phyloP scores from a whole-genome alignment of 768 basidiomycete species.

The Rhodotorula paludigena region DNA sequence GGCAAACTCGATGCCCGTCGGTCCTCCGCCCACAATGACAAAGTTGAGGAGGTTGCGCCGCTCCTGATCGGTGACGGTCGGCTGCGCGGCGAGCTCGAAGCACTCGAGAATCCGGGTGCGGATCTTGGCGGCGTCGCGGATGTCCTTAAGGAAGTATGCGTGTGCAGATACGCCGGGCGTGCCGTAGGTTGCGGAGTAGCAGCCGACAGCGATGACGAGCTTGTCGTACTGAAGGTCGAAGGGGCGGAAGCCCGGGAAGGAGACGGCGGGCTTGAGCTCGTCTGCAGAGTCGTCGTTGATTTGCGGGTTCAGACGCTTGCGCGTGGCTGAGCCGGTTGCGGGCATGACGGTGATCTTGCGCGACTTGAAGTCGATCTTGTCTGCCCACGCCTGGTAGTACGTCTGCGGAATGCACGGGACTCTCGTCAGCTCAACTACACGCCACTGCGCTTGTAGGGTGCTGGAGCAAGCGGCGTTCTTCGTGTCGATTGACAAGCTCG shows the following conservation, averaged over 20 bases:
- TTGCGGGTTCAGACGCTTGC: background rate
- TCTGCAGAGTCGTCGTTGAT: background rate
- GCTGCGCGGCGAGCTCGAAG: constrained; percentile 82
- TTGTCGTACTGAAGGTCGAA: constrained; percentile 71
- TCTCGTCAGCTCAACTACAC: too few relatives aligned
- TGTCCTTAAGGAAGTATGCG: constrained; percentile 48
- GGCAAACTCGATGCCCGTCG: constrained; percentile 52
- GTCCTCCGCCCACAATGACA: constrained; percentile 69
- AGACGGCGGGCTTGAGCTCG: background rate
- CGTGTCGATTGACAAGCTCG: too few relatives aligned
- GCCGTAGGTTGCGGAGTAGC: constrained; percentile 65
- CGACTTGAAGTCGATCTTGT: constrained; percentile 42
- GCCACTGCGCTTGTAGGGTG: too few relatives aligned
- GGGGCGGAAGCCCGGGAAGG: constrained; percentile 39
- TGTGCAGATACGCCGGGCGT: constrained; percentile 51
- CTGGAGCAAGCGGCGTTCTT: too few relatives aligned
- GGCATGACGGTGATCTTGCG: constrained; percentile 35
- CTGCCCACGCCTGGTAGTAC: constrained; percentile 45
- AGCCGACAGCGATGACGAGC: constrained; percentile 76
- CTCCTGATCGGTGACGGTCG: constrained; percentile 67
- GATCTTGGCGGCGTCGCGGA: constrained; percentile 35
- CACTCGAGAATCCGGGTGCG: constrained; percentile 49
- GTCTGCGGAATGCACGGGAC: background rate
- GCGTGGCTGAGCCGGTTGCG: constrained; percentile 1
- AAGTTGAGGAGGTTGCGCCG: constrained; percentile 73